Evolutionary conservation across 2,329 filamentous ascomycete species (phyloP).

Genomic region (Curvularia sp.): DNA sequence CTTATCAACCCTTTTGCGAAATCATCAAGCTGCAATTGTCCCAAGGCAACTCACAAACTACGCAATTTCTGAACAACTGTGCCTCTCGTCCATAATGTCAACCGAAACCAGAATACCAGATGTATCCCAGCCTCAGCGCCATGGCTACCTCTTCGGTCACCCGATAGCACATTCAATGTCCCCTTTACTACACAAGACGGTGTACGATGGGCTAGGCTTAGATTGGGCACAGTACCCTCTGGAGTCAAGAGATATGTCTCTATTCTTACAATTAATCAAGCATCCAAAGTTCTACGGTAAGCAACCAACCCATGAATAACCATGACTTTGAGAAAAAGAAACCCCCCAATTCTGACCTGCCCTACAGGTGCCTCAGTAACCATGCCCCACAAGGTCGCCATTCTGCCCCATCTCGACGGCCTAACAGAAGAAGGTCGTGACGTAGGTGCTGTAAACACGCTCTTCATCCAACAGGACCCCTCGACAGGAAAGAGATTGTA

Average conservation of each 20-base stretch:
- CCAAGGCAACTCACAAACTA: background rate
- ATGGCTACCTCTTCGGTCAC: slow-evolving; percentile 65
- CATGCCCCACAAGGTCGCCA: slow-evolving; percentile 84
- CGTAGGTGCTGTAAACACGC: slow-evolving; percentile 81
- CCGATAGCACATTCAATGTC: slow-evolving; percentile 65
- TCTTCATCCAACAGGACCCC: slow-evolving; percentile 66
- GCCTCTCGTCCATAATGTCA: background rate
- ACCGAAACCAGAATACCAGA: slow-evolving; percentile 21
- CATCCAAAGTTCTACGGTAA: slow-evolving; percentile 69
- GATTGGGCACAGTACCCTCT: slow-evolving; percentile 62
- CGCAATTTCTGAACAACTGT: background rate
- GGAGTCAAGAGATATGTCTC: slow-evolving; percentile 54
- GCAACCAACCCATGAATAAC: slow-evolving; percentile 44
- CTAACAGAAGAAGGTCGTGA: slow-evolving; percentile 75
- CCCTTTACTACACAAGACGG: slow-evolving; percentile 62
- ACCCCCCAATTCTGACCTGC: background rate
- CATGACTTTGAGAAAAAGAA: background rate
- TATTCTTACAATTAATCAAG: slow-evolving; percentile 59
- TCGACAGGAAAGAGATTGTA: slow-evolving; percentile 60
- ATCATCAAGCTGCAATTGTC: background rate
- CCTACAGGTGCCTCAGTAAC: slow-evolving; percentile 71
- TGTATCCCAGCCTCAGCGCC: slow-evolving; percentile 47
- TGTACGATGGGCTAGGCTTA: slow-evolving; percentile 60
- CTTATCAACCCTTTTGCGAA: background rate
- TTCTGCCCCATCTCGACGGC: slow-evolving; percentile 75